Evolutionary conservation across 129 eudicot species (phyloP), one percentile per base, ranked within the genome.

Genomic region (Escallonia herrerae): DNA sequence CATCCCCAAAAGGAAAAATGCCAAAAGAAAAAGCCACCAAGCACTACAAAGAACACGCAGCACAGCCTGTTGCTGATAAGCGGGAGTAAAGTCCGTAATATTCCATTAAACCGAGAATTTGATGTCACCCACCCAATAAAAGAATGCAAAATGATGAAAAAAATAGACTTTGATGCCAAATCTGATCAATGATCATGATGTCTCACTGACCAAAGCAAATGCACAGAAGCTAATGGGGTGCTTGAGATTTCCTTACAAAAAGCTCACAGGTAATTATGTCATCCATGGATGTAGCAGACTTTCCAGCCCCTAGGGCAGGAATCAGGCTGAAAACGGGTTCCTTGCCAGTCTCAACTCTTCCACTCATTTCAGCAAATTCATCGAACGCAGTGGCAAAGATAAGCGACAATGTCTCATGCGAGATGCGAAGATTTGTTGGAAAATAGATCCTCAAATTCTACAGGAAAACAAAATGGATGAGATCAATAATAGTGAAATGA

Each of bases 391-490:
- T 73, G 59, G 42, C 59, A 66, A 93, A 83, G 70, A 81, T 59
- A 15, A 39, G 59, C 15, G 89, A 83, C 55, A 93, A 60, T 38
- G 64, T 71, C 64, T 67, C 89, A 71, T 81, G 88, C 41, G 86
- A 69, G 48, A 82, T 65, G 15, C 40, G n/a, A 60, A 68, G 75
- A 70, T 79, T 80, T 11, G 82, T 70, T 40, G 90, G 58, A 55
- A 69, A 81, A 76, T 93, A 93, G 53, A 93, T 40, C 84, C 95
- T 77, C 77, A 93, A 60, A 77, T 76, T 79, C 98, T 93, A 79
- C 84, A 37, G 5, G 70, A 15, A 74, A 43, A 49, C 13, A 56
- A 4, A 48, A 75, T 3, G n/a, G 15, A 9, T 39, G 40, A 15
- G 56, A 58, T 8, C 40, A 5, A 0, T 11, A 41, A 41, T 4